These are phyloP conservation scores for Chlorella sp. DNA, from an alignment of 139 green algal genomes.

Conservation along the genomic window DNA sequence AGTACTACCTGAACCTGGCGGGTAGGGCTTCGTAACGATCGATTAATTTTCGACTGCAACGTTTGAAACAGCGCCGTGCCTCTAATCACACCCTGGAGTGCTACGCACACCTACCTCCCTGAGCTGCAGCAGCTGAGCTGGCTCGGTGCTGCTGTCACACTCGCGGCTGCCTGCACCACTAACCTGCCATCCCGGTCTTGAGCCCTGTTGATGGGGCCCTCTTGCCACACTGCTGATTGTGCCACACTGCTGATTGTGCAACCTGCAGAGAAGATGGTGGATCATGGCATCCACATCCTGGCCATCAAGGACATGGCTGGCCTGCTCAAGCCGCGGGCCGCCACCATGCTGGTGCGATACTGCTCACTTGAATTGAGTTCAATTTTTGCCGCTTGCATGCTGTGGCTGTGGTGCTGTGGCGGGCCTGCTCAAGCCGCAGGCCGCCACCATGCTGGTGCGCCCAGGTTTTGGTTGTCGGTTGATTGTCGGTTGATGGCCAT, in stretches of 20 bases:
- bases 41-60: too few relatives aligned
- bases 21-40: background rate
- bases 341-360: slow-evolving; percentile 85
- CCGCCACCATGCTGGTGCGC: slow-evolving; percentile 75
- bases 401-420: background rate
- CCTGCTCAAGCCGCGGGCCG: slow-evolving; percentile 84
- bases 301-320: slow-evolving; percentile 85
- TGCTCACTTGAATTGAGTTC: too few relatives aligned
- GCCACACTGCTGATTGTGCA: too few relatives aligned
- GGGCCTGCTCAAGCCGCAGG: slow-evolving; percentile 77
- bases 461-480: too few relatives aligned
- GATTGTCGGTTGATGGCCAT: too few relatives aligned
- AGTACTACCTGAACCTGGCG: slow-evolving; percentile 93
- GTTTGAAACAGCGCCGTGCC: too few relatives aligned
- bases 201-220: too few relatives aligned
- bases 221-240: background rate
- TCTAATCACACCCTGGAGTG: too few relatives aligned
- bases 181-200: background rate
- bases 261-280: slow-evolving; percentile 72
- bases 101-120: too few relatives aligned
- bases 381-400: background rate
- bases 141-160: too few relatives aligned
- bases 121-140: too few relatives aligned
- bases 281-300: slow-evolving; percentile 83
- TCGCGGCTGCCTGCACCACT: background rate